Evolutionary conservation across 139 green algal genomes (phyloP).

Genomic region (Asterochloris erici): DNA sequence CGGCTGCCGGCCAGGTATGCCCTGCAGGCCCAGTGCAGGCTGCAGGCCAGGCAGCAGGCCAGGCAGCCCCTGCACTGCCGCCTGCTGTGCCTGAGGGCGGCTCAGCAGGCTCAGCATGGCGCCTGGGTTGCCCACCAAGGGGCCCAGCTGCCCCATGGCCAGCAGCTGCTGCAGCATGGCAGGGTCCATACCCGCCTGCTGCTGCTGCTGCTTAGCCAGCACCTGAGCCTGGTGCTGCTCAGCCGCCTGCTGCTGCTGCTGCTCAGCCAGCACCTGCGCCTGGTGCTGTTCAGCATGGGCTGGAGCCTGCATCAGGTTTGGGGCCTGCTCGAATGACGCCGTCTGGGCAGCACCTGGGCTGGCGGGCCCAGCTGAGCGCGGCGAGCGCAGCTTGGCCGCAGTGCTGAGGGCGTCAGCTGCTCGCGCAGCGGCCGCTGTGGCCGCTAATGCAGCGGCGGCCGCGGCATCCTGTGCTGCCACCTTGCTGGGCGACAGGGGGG

Average conservation of each 20-base stretch:
- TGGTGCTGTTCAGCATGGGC: too few species aligned
- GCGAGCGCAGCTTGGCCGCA: too few species aligned
- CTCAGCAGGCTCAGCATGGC: background rate
- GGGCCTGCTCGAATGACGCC: too few species aligned
- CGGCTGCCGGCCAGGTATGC: background rate
- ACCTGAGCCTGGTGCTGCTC: slow-evolving; percentile 1
- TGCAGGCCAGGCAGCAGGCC: background rate
- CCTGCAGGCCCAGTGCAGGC: too few species aligned
- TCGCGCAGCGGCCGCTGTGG: too few species aligned
- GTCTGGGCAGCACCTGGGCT: too few species aligned
- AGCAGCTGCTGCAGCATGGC: background rate
- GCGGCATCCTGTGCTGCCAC: too few species aligned
- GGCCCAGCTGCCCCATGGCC: background rate
- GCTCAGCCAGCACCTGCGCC: background rate
- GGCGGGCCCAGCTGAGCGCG: too few species aligned
- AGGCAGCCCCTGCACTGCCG: background rate
- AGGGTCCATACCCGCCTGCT: background rate
- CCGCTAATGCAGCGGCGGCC: too few species aligned
- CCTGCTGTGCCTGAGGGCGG: background rate
- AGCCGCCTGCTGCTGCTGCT: slow-evolving; percentile 5
- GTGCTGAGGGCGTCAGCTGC: too few species aligned
- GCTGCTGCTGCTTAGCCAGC: background rate
- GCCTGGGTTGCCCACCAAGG: background rate
- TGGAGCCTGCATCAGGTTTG: too few species aligned
- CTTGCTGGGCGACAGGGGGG: too few species aligned